These are phyloP conservation scores for Zygosaccharomyces gambellarensis DNA, from an alignment of 805 yeast genomes.

Conservation along the genomic window DNA sequence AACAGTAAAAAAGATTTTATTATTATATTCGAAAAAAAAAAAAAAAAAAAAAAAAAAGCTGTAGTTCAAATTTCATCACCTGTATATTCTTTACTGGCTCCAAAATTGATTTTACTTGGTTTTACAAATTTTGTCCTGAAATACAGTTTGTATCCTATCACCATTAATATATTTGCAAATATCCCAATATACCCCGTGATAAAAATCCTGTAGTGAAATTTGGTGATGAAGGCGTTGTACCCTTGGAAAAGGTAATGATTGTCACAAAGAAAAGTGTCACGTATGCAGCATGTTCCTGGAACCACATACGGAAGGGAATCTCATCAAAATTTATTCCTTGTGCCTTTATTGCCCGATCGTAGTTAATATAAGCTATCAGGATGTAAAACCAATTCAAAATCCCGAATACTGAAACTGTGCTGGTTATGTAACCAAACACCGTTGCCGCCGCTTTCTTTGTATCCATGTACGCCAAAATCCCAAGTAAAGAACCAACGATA, in stretches of 20 bases:
- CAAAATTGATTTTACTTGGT: slow-evolving; percentile 35
- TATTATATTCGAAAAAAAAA: neutral
- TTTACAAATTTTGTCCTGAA: slow-evolving; percentile 40
- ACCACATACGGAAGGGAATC: slow-evolving; percentile 59
- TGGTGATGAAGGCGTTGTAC: slow-evolving; percentile 61
- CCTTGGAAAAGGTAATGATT: slow-evolving; percentile 60
- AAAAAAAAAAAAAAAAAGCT: too few species aligned
- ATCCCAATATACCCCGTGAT: slow-evolving; percentile 61
- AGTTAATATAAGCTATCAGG: slow-evolving; percentile 60
- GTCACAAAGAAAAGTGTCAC: slow-evolving; percentile 51
- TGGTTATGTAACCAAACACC: slow-evolving; percentile 65
- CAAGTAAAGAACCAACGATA: slow-evolving; percentile 47
- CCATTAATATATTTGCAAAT: slow-evolving; percentile 48
- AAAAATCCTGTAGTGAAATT: slow-evolving; percentile 48
- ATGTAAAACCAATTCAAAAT: slow-evolving; percentile 72
- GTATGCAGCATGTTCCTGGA: slow-evolving; percentile 64
- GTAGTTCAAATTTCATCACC: neutral
- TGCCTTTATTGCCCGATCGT: slow-evolving; percentile 58
- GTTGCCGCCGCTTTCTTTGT: slow-evolving; percentile 51
- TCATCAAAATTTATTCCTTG: slow-evolving; percentile 58
- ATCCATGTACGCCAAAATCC: slow-evolving; percentile 67
- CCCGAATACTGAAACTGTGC: slow-evolving; percentile 72
- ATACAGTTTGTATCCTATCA: slow-evolving; percentile 47
- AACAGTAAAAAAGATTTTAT: neutral
- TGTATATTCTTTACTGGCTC: neutral